A percentile compares a stretch with the other conserved stretches of the same genome.
Evolutionary conservation across 179 eudicot genomes (phyloP).

Genomic region (Vitellaria paradoxa): DNA sequence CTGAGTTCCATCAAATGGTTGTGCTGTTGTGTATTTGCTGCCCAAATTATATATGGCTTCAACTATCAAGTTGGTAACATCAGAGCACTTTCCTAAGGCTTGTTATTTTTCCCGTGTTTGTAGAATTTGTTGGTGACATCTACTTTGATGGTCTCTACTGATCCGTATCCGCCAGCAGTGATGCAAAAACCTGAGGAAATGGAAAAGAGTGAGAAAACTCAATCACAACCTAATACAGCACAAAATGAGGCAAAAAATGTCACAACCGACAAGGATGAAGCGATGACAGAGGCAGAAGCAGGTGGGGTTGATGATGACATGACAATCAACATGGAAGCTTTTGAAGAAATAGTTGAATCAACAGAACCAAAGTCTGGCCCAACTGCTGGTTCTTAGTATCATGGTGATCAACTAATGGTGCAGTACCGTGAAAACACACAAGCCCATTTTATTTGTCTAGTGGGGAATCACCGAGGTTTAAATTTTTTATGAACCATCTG

Average conservation of each 20-base stretch:
- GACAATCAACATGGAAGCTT: conserved; percentile 53
- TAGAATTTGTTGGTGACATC: conserved; percentile 82
- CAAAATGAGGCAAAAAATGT: conserved; percentile 53
- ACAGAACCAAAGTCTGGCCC: conserved; percentile 40
- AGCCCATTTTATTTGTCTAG: not conserved
- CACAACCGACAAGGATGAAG: conserved; percentile 52
- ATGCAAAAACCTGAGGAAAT: conserved; percentile 32
- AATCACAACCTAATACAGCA: conserved; percentile 26
- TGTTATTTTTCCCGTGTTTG: conserved; percentile 9
- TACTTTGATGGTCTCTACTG: conserved; percentile 52
- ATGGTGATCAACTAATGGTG: not conserved
- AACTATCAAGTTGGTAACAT: not conserved
- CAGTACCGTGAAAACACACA: not conserved
- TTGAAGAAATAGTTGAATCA: conserved; percentile 48
- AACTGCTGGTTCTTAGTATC: conserved; percentile 28
- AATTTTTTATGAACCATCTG: no score
- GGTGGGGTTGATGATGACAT: conserved; percentile 46
- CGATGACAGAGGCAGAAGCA: conserved; percentile 55
- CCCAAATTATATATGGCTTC: not conserved
- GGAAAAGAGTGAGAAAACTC: conserved; percentile 30
- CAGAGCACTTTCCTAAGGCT: not conserved
- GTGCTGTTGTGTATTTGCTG: not conserved
- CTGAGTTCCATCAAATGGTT: not conserved
- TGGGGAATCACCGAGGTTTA: not conserved
- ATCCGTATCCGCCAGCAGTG: conserved; percentile 41